phyloP scores from a whole-genome alignment of 2,329 filamentous ascomycete genomes.

The Cladosporium sp. region DNA sequence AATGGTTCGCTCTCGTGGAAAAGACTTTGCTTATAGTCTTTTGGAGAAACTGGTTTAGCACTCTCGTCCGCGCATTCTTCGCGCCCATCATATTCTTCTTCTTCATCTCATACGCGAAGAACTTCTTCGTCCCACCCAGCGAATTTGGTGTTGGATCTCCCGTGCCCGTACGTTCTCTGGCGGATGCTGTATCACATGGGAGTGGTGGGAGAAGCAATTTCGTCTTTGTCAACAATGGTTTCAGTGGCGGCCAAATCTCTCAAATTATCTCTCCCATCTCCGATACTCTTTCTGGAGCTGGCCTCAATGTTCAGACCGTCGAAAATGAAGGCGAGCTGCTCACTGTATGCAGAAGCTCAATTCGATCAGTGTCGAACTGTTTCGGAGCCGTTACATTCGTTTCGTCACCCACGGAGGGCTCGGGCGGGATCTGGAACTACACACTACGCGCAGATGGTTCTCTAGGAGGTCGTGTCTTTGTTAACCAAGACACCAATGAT shows the following conservation, averaged over 20 bases:
- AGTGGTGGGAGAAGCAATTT: conserved; percentile 62
- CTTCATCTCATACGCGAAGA: conserved; percentile 64
- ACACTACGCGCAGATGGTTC: conserved; percentile 72
- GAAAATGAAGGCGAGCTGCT: conserved; percentile 56
- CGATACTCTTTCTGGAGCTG: conserved; percentile 52
- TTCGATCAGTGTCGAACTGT: conserved; percentile 63
- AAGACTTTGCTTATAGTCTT: conserved; percentile 56
- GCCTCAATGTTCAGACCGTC: conserved; percentile 54
- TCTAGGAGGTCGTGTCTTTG: conserved; percentile 62
- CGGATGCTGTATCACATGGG: conserved; percentile 58
- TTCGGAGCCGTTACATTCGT: conserved; percentile 72
- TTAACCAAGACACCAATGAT: conserved; percentile 64
- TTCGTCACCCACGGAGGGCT: conserved; percentile 69
- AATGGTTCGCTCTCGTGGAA: conserved; percentile 54
- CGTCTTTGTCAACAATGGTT: conserved; percentile 73
- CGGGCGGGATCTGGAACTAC: conserved; percentile 73
- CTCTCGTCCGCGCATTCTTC: conserved; percentile 52
- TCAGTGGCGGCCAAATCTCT: conserved; percentile 65
- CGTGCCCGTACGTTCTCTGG: conserved; percentile 59
- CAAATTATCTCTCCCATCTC: conserved; percentile 63
- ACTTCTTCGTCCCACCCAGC: conserved; percentile 76
- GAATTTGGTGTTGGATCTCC: conserved; percentile 67
- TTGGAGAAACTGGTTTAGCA: conserved; percentile 51
- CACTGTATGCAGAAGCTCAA: conserved; percentile 54
- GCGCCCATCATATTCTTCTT: conserved; percentile 51